phyloP scores from a whole-genome alignment of 306 rosid species.

The Medicago arabica region DNA sequence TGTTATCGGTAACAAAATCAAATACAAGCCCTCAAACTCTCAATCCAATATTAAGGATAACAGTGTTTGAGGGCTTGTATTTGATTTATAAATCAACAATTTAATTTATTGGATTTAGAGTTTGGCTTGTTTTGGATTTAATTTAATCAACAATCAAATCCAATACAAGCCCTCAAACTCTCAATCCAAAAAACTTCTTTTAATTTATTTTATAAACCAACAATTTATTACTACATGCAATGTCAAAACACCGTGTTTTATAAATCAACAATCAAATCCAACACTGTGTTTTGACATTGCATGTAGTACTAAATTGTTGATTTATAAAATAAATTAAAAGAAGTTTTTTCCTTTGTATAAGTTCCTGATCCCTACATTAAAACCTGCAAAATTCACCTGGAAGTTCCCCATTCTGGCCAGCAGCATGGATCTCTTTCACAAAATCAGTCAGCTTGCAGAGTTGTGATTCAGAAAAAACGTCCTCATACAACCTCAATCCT shows the following conservation, averaged over 20 bases:
- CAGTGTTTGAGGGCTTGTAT: too few relatives aligned
- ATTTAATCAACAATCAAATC: too few relatives aligned
- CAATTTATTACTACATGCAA: not conserved
- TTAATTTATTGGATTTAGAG: too few relatives aligned
- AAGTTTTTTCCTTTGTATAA: not conserved
- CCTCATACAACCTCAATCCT: slow-evolving; percentile 84
- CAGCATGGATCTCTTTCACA: slow-evolving; percentile 72
- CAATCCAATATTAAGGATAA: not conserved
- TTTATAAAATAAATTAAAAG: not conserved
- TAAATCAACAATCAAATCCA: too few relatives aligned
- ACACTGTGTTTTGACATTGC: slow-evolving; percentile 10
- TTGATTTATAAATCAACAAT: too few relatives aligned
- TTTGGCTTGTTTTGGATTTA: too few relatives aligned
- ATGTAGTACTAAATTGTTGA: not conserved
- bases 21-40: not conserved
- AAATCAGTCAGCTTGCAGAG: slow-evolving; percentile 68
- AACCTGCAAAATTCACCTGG: slow-evolving; percentile 55
- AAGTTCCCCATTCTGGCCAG: slow-evolving; percentile 89
- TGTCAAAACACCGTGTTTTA: slow-evolving; percentile 16
- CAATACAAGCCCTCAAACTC: too few relatives aligned
- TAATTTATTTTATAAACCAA: not conserved
- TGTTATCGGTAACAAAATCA: slow-evolving; percentile 1
- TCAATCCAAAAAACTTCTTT: not conserved
- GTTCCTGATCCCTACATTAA: not conserved
- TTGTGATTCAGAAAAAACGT: slow-evolving; percentile 70